Conservation (phyloP, 1,139 yeast species). For the Wickerhamiella pararugosa region DNA sequence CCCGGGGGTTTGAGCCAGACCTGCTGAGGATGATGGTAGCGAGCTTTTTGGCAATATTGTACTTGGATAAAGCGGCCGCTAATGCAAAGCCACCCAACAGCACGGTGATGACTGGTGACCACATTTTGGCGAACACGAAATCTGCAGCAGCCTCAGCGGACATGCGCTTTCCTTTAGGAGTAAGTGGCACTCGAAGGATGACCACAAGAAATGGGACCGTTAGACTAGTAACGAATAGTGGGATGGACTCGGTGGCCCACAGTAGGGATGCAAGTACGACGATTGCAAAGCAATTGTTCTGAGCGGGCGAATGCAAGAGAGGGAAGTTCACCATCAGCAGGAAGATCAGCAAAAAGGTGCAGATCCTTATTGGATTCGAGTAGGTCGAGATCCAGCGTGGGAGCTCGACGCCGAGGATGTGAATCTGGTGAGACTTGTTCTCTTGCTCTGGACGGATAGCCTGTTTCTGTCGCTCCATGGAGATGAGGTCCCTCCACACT, state of each 20-base stretch:
- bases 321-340: slow-evolving; percentile 31
- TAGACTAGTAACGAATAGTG: slow-evolving; percentile 71
- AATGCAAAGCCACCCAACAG: slow-evolving; percentile 84
- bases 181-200: slow-evolving; percentile 51
- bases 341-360: background rate
- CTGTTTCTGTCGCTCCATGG: slow-evolving; percentile 60
- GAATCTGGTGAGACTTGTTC: slow-evolving; percentile 6
- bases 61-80: slow-evolving; percentile 87
- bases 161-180: slow-evolving; percentile 33
- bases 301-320: slow-evolving; percentile 41
- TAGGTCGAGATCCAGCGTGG: background rate
- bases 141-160: slow-evolving; percentile 54
- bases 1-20: slow-evolving; percentile 77
- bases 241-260: slow-evolving; percentile 93
- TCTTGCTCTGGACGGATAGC: slow-evolving; percentile 31
- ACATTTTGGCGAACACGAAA: slow-evolving; percentile 72
- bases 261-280: slow-evolving; percentile 62
- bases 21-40: slow-evolving; percentile 66
- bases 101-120: slow-evolving; percentile 86
- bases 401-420: slow-evolving; percentile 3
- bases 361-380: slow-evolving; percentile 1
- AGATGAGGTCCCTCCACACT: slow-evolving; percentile 93
- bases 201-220: slow-evolving; percentile 70
- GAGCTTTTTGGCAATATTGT: slow-evolving; percentile 70
- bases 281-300: slow-evolving; percentile 71